Base-by-base conservation (phyloP, 257 asterid species). In the Solanum neorickii region DNA sequence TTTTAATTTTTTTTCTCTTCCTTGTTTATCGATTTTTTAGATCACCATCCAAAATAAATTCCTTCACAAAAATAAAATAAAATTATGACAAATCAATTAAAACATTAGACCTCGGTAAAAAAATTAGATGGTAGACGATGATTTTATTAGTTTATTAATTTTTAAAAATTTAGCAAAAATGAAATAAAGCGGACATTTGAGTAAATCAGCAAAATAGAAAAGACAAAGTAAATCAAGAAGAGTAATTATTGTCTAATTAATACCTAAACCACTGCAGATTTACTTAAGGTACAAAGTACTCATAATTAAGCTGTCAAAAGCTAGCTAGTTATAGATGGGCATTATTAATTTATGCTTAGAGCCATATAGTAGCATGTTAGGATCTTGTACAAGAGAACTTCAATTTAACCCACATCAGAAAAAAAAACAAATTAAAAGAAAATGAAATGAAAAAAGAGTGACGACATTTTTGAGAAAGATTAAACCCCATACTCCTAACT, bases 361-460 rank as follows among this genome's bases (percentile, higher is more conserved):
- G 92, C 86, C 90, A 82, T 60, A 60, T 60, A 69, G 68, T 14
- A 25, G 47, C 73, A 86, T 42, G 59, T 82, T 73, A 82, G 85
- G 70, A 82, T 49, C 18, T 82, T 49, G 85, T 82, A 82, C 88
- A 62, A 46, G 83, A 46, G 86, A 31, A 21, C 80, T 60, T 15
- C 39, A 83, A 33, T 33, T 33, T 72, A 72, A 52, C 84, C 85
- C 23, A 37, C 4, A 88, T 12, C 25, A 49, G 5, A 4, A 37
- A 85, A 37, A 56, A 59, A 37, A 16, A 6, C 12, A 42, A 56
- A 35, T 62, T 23, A 56, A 37, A 47, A 35, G 6, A 12, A 37
- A 25, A 35, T 33, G 3, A 21, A 76, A 62, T 44, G 4, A 47
- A 66, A 75, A 21, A 46, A 56, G 23, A 59, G 42, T 5, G 42